Evolutionary conservation across 2,329 filamentous ascomycete genomes (phyloP).

Genomic region (Colletotrichum sp.): DNA sequence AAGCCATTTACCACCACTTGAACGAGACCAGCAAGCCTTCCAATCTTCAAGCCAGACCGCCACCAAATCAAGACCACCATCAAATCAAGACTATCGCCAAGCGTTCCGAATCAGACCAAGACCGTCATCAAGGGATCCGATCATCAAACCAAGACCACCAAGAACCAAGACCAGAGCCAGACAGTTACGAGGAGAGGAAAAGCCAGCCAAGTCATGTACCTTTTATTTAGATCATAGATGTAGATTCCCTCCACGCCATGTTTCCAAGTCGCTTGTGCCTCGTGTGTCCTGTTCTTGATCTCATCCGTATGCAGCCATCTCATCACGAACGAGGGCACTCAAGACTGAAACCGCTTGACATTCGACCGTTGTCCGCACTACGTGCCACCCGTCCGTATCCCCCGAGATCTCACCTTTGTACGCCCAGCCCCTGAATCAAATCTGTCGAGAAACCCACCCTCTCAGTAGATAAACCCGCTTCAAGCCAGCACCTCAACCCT

Average conservation of each 20-base stretch:
- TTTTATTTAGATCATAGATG: not conserved
- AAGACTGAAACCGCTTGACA: not conserved
- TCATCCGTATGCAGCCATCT: not conserved
- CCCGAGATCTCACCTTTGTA: not conserved
- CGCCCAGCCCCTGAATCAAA: not conserved
- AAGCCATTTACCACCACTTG: too few species aligned
- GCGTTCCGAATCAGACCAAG: too few species aligned
- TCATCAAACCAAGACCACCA: too few species aligned
- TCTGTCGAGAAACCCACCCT: accelerated
- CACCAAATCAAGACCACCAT: too few species aligned
- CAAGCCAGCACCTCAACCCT: not conserved
- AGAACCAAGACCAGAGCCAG: not conserved
- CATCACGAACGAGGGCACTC: not conserved
- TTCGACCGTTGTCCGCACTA: not conserved
- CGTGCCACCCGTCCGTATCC: not conserved
- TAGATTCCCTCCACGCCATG: not conserved
- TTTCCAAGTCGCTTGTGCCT: not conserved
- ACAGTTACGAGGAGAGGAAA: accelerated
- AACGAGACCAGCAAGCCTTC: too few species aligned
- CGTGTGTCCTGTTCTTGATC: accelerated
- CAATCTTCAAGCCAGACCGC: too few species aligned
- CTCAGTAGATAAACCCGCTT: not conserved
- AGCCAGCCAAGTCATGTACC: not conserved
- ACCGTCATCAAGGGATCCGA: too few species aligned
- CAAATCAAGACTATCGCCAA: too few species aligned